Conservation (phyloP, 306 rosid genomes). For the Begonia loranthoides region DNA sequence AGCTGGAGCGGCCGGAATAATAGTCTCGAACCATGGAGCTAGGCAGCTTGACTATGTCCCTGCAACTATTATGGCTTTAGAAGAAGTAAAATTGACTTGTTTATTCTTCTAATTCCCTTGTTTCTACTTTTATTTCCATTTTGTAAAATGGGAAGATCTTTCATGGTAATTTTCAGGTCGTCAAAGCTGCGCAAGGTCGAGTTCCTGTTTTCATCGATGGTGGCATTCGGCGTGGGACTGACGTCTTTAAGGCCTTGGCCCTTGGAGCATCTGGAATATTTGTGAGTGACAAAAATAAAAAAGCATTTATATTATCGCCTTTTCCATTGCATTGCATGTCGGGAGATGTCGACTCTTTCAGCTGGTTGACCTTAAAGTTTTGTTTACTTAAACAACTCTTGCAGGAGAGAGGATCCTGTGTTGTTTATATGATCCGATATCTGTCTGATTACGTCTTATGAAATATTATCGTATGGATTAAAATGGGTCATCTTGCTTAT, state of each 20-base stretch:
- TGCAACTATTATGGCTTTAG: conserved; percentile 64
- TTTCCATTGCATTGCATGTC: too few relatives aligned
- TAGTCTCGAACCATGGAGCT: conserved; percentile 88
- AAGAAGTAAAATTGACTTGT: conserved; percentile 37
- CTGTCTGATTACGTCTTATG: too few relatives aligned
- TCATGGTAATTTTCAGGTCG: background rate
- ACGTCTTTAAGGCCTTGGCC: conserved; percentile 45
- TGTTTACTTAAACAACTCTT: too few relatives aligned
- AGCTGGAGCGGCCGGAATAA: conserved; percentile 73
- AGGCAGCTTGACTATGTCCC: conserved; percentile 85
- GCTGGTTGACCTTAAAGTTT: too few relatives aligned
- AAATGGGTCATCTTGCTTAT: too few relatives aligned
- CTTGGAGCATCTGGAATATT: conserved; percentile 23
- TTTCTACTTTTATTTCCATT: too few relatives aligned
- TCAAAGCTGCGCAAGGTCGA: conserved; percentile 24
- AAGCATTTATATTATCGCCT: too few relatives aligned
- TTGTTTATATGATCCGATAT: too few relatives aligned
- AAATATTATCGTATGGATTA: too few relatives aligned
- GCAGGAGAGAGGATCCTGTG: too few relatives aligned
- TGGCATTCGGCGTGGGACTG: conserved; percentile 47
- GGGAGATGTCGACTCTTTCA: too few relatives aligned
- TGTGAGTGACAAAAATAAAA: background rate
- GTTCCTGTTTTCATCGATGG: conserved; percentile 40
- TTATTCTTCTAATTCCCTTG: background rate
- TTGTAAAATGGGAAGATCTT: background rate